A percentile compares a stretch with the other conserved stretches of the same genome.
Evolutionary conservation across 352 stramenopile species (phyloP).

Genomic region (Globisporangium yorkense): DNA sequence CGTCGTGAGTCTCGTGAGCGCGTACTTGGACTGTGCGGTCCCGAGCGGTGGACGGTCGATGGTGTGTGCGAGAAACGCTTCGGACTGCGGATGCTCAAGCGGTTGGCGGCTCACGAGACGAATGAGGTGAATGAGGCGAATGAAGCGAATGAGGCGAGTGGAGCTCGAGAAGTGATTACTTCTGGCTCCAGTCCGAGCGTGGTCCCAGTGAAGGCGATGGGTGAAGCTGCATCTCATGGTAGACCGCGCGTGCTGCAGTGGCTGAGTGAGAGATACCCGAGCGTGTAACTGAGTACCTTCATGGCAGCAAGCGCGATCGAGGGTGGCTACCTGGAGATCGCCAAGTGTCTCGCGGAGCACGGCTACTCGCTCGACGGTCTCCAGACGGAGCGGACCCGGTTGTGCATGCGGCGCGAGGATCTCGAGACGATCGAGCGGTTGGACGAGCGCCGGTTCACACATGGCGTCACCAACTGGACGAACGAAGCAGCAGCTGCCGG

Average conservation of each 20-base stretch:
- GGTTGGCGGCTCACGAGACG: no score
- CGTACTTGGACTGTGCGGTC: neutral
- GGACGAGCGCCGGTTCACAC: neutral
- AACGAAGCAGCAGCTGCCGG: neutral
- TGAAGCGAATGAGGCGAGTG: neutral
- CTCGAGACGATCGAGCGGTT: neutral
- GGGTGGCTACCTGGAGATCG: neutral
- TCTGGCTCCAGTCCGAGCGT: neutral
- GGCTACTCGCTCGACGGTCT: neutral
- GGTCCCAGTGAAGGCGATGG: neutral
- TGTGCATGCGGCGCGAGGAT: no score
- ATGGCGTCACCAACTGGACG: neutral
- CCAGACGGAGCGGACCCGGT: neutral
- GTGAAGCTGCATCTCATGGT: neutral
- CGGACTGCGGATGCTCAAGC: no score
- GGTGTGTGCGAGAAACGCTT: no score
- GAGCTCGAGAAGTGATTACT: no score
- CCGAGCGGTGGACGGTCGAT: neutral
- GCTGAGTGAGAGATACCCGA: neutral
- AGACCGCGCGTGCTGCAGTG: neutral
- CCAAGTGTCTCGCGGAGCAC: neutral
- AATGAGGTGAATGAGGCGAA: neutral
- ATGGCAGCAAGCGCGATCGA: neutral
- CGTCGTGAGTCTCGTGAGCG: neutral
- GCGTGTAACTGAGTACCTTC: neutral